phyloP scores from a whole-genome alignment of 148 eudicot species.

The Salicornia ramosissima region DNA sequence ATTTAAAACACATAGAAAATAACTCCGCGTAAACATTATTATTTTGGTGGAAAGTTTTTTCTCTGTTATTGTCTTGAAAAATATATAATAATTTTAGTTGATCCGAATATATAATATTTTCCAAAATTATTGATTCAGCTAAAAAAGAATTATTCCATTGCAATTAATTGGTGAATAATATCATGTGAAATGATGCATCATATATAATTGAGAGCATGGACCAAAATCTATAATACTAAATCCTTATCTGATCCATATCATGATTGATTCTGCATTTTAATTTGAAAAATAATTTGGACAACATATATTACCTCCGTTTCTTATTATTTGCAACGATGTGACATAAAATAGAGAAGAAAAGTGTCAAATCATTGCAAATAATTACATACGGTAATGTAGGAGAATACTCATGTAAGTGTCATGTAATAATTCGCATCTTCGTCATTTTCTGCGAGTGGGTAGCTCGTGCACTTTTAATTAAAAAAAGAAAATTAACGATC shows the following conservation, averaged over 20 bases:
- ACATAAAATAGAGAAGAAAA: no score
- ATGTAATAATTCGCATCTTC: slow-evolving; percentile 1
- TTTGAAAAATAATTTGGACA: no score
- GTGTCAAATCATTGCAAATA: no score
- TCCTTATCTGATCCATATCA: slow-evolving; percentile 18
- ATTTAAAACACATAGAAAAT: no score
- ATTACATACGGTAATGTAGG: background rate
- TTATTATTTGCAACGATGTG: background rate
- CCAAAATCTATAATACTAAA: background rate
- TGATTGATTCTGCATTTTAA: slow-evolving; percentile 9
- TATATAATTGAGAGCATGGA: slow-evolving; percentile 24
- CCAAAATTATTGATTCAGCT: no score
- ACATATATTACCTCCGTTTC: background rate
- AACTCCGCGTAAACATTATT: no score
- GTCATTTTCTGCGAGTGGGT: background rate
- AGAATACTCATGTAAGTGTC: background rate
- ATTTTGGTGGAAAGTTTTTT: no score
- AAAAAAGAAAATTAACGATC: background rate
- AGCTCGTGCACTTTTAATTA: slow-evolving; percentile 1
- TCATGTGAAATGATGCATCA: slow-evolving; percentile 22
- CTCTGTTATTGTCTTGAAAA: no score
- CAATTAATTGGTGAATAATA: slow-evolving; percentile 13
- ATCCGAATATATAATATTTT: no score
- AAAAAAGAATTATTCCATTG: background rate
- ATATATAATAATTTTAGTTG: no score